Percentiles rank a stretch among this genome's conserved stretches.
These are phyloP conservation scores for Paecilomyces sp. DNA, from an alignment of 2,329 filamentous ascomycete species.

Conservation along the genomic window DNA sequence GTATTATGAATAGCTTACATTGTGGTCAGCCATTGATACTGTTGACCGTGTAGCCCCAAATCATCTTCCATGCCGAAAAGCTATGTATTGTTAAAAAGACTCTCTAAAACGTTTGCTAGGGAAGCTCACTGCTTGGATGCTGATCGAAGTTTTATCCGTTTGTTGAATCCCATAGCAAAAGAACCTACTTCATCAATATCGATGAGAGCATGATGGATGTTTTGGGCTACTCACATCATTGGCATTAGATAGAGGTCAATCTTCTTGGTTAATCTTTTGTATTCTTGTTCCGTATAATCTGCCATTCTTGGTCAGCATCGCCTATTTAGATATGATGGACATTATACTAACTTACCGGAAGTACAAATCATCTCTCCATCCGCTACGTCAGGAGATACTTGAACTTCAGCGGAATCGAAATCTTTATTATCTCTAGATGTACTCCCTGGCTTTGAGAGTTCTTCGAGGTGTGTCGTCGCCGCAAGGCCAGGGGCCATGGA, in stretches of 20 bases:
- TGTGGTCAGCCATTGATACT: conserved; percentile 11
- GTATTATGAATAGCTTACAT: conserved; percentile 3
- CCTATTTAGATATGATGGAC: not conserved
- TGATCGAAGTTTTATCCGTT: conserved; percentile 40
- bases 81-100: conserved; percentile 7
- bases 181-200: conserved; percentile 5
- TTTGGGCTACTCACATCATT: conserved; percentile 29
- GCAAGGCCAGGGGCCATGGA: not conserved
- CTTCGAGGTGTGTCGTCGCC: not conserved
- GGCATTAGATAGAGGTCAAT: conserved; percentile 41
- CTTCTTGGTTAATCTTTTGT: conserved; percentile 33
- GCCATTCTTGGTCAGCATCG: not conserved
- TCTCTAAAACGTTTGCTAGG: not conserved
- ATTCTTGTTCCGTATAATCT: conserved; percentile 32
- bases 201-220: not conserved
- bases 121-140: conserved; percentile 23
- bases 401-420: not conserved
- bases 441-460: not conserved
- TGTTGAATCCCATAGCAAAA: conserved; percentile 45
- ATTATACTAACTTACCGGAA: not conserved
- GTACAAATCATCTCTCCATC: not conserved
- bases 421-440: not conserved
- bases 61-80: conserved; percentile 28
- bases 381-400: not conserved
- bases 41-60: conserved; percentile 16